Percentiles rank a stretch among this genome's conserved stretches.
phyloP scores from a whole-genome alignment of 177 flowering plant genomes.

The Vitis hybrid region DNA sequence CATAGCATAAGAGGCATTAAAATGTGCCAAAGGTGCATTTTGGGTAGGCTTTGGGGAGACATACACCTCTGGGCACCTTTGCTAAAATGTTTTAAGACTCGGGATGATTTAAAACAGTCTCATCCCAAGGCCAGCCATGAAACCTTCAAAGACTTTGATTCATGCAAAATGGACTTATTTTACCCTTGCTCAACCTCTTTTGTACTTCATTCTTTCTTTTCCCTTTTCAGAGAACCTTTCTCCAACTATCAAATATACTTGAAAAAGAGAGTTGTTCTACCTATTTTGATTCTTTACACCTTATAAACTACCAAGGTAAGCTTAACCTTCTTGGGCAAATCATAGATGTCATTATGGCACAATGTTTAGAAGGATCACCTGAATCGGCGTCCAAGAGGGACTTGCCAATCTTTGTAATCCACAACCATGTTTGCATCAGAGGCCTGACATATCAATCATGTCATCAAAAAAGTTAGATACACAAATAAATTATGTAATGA shows the following conservation, averaged over 20 bases:
- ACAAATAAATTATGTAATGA: background rate
- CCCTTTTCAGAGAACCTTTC: background rate
- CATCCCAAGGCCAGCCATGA: too few species aligned
- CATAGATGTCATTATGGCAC: background rate
- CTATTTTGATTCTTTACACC: background rate
- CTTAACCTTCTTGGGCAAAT: background rate
- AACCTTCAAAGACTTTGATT: background rate
- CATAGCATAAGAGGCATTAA: too few species aligned
- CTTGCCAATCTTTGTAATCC: constrained; percentile 97
- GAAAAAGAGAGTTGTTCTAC: background rate
- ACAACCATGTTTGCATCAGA: constrained; percentile 72
- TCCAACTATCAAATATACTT: too few species aligned
- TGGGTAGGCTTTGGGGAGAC: too few species aligned
- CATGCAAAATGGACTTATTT: background rate
- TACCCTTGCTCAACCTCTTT: background rate
- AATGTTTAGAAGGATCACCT: constrained; percentile 41
- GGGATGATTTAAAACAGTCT: background rate
- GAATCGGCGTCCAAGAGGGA: constrained; percentile 91
- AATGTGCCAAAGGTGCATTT: too few species aligned
- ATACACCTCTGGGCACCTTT: too few species aligned
- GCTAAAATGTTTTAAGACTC: too few species aligned
- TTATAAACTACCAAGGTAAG: background rate
- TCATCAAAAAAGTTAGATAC: background rate
- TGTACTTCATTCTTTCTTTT: background rate
- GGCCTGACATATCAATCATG: constrained; percentile 46